A percentile compares a stretch with the other conserved stretches of the same genome.
Conservation (phyloP, 2,329 filamentous ascomycete genomes). For the Camillea tinctor region DNA sequence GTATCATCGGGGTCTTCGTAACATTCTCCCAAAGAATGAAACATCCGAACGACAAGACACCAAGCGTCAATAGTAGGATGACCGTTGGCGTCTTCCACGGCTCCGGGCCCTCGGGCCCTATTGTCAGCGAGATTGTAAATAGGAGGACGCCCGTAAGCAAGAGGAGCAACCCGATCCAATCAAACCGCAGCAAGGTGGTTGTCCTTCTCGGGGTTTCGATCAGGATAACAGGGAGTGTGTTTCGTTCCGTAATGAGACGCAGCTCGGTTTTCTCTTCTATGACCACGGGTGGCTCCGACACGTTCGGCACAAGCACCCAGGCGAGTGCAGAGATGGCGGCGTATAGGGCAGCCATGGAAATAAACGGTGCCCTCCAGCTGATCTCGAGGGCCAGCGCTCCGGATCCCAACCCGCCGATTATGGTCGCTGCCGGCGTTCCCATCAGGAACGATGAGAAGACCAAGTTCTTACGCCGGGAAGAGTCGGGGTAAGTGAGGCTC, state of each 20-base stretch:
- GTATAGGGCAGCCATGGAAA: slow-evolving; percentile 31
- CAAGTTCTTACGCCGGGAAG: slow-evolving; percentile 33
- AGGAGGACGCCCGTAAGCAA: slow-evolving; percentile 30
- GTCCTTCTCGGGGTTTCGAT: slow-evolving; percentile 16
- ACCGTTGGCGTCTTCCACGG: slow-evolving; percentile 35
- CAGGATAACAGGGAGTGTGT: slow-evolving; percentile 20
- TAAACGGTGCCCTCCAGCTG: slow-evolving; percentile 33
- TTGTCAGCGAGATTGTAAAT: slow-evolving; percentile 32
- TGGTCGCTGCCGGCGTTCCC: slow-evolving; percentile 33
- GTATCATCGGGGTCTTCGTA: slow-evolving; percentile 33
- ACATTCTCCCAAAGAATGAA: slow-evolving; percentile 34
- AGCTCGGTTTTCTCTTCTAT: slow-evolving; percentile 17
- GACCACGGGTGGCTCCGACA: slow-evolving; percentile 21
- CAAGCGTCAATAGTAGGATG: slow-evolving; percentile 31
- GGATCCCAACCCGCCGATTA: slow-evolving; percentile 34
- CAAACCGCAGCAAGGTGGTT: slow-evolving; percentile 24
- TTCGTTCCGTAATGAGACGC: slow-evolving; percentile 15
- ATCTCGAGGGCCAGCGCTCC: slow-evolving; percentile 29
- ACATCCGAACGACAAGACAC: slow-evolving; percentile 29
- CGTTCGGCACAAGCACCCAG: slow-evolving; percentile 29
- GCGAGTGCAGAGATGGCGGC: slow-evolving; percentile 24
- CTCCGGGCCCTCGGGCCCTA: slow-evolving; percentile 32
- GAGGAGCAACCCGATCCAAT: slow-evolving; percentile 32
- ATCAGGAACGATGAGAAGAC: slow-evolving; percentile 35
- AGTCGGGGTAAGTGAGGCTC: slow-evolving; percentile 29